Evolutionary conservation across 2,329 filamentous ascomycete genomes (phyloP).

Genomic region (Alternaria consortialis): DNA sequence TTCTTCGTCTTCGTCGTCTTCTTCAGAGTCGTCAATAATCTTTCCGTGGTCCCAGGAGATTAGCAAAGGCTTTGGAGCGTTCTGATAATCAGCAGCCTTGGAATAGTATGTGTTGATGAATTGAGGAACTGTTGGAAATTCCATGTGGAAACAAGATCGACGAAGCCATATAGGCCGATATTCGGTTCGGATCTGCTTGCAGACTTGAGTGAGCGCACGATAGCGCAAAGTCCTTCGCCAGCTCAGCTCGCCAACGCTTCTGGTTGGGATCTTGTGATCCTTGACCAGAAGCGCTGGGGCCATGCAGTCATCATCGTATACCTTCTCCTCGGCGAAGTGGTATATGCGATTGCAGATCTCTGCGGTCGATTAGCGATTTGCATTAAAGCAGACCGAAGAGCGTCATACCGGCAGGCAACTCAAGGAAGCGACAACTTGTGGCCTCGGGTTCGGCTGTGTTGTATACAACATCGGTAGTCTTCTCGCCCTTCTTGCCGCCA

Average conservation of each 20-base stretch:
- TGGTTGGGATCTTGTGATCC: not conserved
- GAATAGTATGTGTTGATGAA: not conserved
- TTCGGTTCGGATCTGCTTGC: not conserved
- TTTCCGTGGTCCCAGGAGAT: not conserved
- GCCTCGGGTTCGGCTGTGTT: too few relatives aligned
- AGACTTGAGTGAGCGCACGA: conserved; percentile 1
- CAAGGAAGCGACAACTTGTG: too few relatives aligned
- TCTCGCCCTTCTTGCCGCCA: too few relatives aligned
- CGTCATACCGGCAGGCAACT: too few relatives aligned
- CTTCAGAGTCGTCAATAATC: not conserved
- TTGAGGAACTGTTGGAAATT: not conserved
- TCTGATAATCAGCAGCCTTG: not conserved
- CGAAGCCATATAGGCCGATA: not conserved
- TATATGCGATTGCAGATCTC: conserved; percentile 1
- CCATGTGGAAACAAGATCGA: not conserved
- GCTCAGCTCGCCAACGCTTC: not conserved
- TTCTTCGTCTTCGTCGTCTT: not conserved
- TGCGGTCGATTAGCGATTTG: not conserved
- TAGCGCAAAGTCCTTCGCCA: not conserved
- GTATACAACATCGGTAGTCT: too few relatives aligned
- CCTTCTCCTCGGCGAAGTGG: not conserved
- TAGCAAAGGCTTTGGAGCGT: not conserved
- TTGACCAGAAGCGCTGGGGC: too few relatives aligned
- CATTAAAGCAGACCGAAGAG: too few relatives aligned
- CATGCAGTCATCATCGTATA: not conserved